Evolutionary conservation across 768 basidiomycete genomes (phyloP), one percentile per base, ranked within the genome.

Genomic region (Crucibulum laeve): DNA sequence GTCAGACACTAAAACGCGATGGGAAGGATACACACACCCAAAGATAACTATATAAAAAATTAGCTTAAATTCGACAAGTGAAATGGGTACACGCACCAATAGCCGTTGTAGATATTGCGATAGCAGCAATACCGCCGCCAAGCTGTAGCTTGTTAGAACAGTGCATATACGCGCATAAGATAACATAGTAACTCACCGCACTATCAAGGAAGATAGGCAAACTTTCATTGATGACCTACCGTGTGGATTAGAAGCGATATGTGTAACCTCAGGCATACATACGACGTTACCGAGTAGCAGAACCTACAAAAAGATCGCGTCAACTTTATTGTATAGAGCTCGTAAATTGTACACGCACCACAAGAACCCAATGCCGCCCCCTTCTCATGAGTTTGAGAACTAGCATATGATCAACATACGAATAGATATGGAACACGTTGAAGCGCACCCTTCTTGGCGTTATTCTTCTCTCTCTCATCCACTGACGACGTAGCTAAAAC

Each of bases 321-420:
- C n/a, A 32, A 25, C 23, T 5, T n/a, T 26, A 17, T 19, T 30
- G 17, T n/a, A 33, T 25, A 17, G 28, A 38, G 41, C 34, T 34
- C 23, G 24, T 32, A 15, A 43, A 30, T 19, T 5, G 11, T n/a
- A 40, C 43, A 64, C 73, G 41, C 56, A 91, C 93, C 40, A 96
- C 94, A 6, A 98, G 77, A 10, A 97, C 91, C 95, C 95, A 93
- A 62, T 93, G 91, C 3, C 90, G 77, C 0, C 89, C 87, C 50
- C 70, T 76, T 26, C 68, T 61, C 74, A 84, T 74, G 13, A 83
- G 59, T 7, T 56, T 57, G 25, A 82, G 62, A 15, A 83, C 82
- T 82, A 43, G 1, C 18, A 1, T n/a, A 5, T 6, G 1, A 24
- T 44, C 19, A 44, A 13, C 24, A 25, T 11, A 25, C 24, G 25